phyloP scores from a whole-genome alignment of 2,329 filamentous ascomycete genomes.

The Xylariaceae sp. region DNA sequence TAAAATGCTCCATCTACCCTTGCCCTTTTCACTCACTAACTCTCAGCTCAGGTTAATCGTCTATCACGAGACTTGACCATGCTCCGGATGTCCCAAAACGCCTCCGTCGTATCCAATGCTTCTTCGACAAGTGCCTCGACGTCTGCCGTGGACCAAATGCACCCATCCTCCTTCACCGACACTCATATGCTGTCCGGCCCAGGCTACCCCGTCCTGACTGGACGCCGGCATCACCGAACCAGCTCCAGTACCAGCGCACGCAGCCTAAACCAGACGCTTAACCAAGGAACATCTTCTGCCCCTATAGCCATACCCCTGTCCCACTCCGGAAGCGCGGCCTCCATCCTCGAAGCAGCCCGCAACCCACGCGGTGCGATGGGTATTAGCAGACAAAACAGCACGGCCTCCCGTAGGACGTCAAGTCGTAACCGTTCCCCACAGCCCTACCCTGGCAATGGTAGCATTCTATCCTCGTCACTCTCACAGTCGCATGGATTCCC shows the following conservation, averaged over 20 bases:
- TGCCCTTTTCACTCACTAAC: background rate
- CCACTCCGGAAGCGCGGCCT: conserved; percentile 35
- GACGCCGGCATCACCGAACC: conserved; percentile 52
- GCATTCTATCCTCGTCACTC: conserved; percentile 37
- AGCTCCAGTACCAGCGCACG: conserved; percentile 50
- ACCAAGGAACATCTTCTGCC: conserved; percentile 35
- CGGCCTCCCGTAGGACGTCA: conserved; percentile 46
- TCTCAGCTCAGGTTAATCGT: conserved; percentile 67
- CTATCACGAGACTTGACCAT: conserved; percentile 82
- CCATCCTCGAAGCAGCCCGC: conserved; percentile 42
- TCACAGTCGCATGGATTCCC: conserved; percentile 41
- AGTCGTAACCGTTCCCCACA: conserved; percentile 38
- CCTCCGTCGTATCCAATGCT: conserved; percentile 60
- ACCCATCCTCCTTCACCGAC: conserved; percentile 38
- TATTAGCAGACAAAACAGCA: conserved; percentile 48
- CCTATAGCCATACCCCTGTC: conserved; percentile 28
- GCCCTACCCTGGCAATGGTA: conserved; percentile 26
- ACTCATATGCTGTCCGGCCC: conserved; percentile 51
- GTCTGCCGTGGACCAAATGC: conserved; percentile 41
- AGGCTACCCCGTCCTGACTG: conserved; percentile 52
- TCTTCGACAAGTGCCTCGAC: conserved; percentile 53
- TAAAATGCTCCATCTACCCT: conserved; percentile 44
- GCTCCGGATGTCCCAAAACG: conserved; percentile 67
- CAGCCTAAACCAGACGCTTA: conserved; percentile 42
- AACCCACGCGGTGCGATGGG: conserved; percentile 38